Base-by-base conservation (phyloP, 2,329 filamentous ascomycete genomes). In the Canariomyces notabilis region DNA sequence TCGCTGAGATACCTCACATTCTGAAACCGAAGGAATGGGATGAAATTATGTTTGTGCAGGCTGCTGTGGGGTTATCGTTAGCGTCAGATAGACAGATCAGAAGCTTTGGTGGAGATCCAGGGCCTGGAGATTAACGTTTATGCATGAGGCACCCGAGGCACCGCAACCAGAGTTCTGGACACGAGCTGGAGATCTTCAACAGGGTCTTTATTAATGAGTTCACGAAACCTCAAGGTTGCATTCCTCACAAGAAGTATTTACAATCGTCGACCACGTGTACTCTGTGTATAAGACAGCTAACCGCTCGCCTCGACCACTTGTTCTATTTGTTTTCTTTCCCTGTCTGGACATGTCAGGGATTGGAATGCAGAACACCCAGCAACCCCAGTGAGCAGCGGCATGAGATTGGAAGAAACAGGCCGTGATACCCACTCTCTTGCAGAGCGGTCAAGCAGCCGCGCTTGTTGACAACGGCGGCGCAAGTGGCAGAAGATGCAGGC, bases 341-440 rank as follows among this genome's bases (percentile, higher is more conserved):
- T 39, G 43, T 48, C 42, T 41, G 34, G 18, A 22, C 14, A 35
- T 42, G n/a, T 36, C 39, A 32, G 43, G 31, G 29, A 37, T 29
- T 9, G 7, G 26, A 11, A 26, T 11, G 26, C 26, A 29, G 22
- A 33, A 22, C 19, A 15, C 38, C 2, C 22, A 23, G 37, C 37
- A 41, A 41, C 32, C 9, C 44, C 44, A 37, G 42, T 41, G 19
- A 46, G 44, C 20, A 11, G 44, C 49, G 44, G 52, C 42, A 44
- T 6, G 38, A 49, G 49, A 50, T 48, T 45, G 52, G 46, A n/a
- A 35, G 48, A 49, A 12, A 37, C 35, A 29, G 33, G 21, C 31
- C 32, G 33, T 16, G 12, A 45, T 50, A 41, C 35, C 50, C 48
- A 48, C 45, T 44, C 44, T 42, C 42, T 46, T 53, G 50, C 50